phyloP scores from a whole-genome alignment of 2,329 filamentous ascomycete genomes.

The Blastomyces silverae region DNA sequence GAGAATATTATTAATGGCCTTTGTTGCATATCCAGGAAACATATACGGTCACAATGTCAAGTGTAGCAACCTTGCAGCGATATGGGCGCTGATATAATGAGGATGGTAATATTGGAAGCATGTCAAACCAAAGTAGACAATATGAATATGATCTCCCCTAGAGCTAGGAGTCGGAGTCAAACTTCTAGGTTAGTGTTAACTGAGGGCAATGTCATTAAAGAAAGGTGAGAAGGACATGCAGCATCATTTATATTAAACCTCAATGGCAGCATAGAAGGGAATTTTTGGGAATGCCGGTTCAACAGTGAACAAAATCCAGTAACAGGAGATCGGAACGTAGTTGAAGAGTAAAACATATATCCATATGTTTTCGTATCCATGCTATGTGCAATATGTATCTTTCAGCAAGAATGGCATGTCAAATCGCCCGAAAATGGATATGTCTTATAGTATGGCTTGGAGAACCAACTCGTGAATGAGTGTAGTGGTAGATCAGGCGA shows the following conservation, averaged over 20 bases:
- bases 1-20: background rate
- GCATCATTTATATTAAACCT: slow-evolving; percentile 9
- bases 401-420: background rate
- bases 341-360: background rate
- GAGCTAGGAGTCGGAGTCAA: background rate
- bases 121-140: background rate
- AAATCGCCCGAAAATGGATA: background rate
- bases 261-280: slow-evolving; percentile 1
- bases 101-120: background rate
- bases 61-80: background rate
- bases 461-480: background rate
- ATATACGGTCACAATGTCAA: background rate
- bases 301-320: background rate
- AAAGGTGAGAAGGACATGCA: background rate
- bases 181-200: background rate
- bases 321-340: background rate
- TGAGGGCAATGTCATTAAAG: no score
- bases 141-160: background rate
- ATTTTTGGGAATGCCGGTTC: background rate
- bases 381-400: background rate
- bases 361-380: background rate
- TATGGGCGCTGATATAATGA: background rate
- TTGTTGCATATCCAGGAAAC: background rate
- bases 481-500: background rate
- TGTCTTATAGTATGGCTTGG: background rate